Conservation (phyloP, 2,329 filamentous ascomycete species). For the Pestalotiopsis sp. region DNA sequence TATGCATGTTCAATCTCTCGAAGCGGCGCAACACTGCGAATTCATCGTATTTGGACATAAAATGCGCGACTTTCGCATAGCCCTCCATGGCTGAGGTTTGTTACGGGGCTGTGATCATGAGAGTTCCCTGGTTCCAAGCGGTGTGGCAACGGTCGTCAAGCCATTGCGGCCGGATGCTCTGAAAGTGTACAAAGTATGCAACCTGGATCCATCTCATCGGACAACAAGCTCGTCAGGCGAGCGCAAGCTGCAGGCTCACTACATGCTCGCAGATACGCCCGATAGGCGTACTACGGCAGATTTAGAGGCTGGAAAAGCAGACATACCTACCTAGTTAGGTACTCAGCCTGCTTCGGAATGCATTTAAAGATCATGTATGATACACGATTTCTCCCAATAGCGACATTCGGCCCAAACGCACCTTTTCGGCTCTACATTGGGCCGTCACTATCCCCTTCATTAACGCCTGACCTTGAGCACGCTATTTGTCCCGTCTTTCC, state of each 20-base stretch:
- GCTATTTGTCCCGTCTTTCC: neutral
- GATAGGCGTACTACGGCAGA: neutral
- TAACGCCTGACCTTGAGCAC: neutral
- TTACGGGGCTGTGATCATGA: neutral
- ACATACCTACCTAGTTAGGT: neutral
- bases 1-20: conserved; percentile 23
- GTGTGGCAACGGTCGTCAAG: neutral
- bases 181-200: too few relatives aligned
- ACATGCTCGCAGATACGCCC: neutral
- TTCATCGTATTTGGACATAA: conserved; percentile 27
- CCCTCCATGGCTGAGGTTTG: conserved; percentile 19
- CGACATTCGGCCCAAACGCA: neutral
- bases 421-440: neutral
- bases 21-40: conserved; percentile 29
- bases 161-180: too few relatives aligned
- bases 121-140: neutral
- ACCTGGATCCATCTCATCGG: neutral
- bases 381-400: neutral
- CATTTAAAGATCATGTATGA: neutral
- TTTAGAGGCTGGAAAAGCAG: neutral
- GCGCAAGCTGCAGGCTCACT: neutral
- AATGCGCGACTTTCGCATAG: conserved; percentile 23
- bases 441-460: neutral
- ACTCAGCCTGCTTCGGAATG: neutral
- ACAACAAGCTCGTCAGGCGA: neutral